Percentiles rank a stretch among this genome's conserved stretches.
These are phyloP conservation scores for Penicillium dipodomyicola DNA, from an alignment of 495 filamentous ascomycete genomes.

Conservation along the genomic window DNA sequence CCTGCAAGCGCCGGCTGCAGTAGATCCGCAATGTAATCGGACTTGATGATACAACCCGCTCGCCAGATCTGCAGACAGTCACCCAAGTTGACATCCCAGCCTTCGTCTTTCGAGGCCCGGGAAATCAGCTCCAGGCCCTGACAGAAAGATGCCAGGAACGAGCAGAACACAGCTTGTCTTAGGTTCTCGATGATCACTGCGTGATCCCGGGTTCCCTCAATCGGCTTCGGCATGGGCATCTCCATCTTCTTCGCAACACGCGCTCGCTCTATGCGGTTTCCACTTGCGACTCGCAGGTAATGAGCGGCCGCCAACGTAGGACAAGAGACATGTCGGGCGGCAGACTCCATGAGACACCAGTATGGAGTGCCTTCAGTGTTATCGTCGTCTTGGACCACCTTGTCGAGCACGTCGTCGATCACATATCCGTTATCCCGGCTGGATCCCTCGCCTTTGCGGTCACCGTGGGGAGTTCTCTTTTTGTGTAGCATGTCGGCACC, in stretches of 20 bases:
- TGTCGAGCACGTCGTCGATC: slow-evolving; percentile 66
- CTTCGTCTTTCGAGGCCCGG: slow-evolving; percentile 56
- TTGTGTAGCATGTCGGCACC: slow-evolving; percentile 59
- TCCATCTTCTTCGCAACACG: slow-evolving; percentile 45
- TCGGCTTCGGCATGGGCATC: slow-evolving; percentile 41
- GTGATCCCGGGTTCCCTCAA: slow-evolving; percentile 43
- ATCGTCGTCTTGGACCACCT: slow-evolving; percentile 71
- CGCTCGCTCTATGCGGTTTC: slow-evolving; percentile 56
- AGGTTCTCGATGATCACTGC: slow-evolving; percentile 57
- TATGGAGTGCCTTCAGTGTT: slow-evolving; percentile 66
- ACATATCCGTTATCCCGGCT: slow-evolving; percentile 44
- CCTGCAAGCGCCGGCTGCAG: slow-evolving; percentile 45
- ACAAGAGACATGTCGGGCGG: slow-evolving; percentile 58
- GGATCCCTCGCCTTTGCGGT: slow-evolving; percentile 41
- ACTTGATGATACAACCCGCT: slow-evolving; percentile 70
- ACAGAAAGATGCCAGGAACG: slow-evolving; percentile 61
- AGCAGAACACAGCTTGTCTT: slow-evolving; percentile 58
- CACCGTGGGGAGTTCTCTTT: slow-evolving; percentile 40
- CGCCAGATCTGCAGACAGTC: slow-evolving; percentile 68
- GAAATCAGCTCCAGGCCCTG: slow-evolving; percentile 69
- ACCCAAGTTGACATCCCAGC: slow-evolving; percentile 60
- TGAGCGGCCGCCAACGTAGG: slow-evolving; percentile 65
- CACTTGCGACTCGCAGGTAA: slow-evolving; percentile 63
- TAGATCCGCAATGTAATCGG: slow-evolving; percentile 63
- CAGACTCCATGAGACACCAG: slow-evolving; percentile 63